A percentile compares a stretch with the other conserved stretches of the same genome.
phyloP scores from a whole-genome alignment of 2,329 filamentous ascomycete species.

The Plenodomus biglobosus region DNA sequence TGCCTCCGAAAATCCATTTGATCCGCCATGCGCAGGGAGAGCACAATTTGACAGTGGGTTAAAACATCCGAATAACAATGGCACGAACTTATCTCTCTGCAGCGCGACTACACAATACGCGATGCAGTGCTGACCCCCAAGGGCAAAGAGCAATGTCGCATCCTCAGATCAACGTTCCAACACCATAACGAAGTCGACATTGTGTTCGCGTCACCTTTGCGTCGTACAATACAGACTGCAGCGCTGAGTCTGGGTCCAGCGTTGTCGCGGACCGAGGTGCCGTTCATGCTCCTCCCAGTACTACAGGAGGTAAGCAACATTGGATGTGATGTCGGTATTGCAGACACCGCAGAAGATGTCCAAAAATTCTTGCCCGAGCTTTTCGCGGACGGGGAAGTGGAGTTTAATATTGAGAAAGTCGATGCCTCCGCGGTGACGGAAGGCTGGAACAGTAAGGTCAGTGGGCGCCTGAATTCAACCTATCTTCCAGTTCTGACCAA shows the following conservation, averaged over 20 bases:
- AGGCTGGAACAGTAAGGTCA: conserved; percentile 71
- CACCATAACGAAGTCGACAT: conserved; percentile 61
- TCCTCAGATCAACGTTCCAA: conserved; percentile 65
- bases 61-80: background rate
- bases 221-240: conserved; percentile 78
- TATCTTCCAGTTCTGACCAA: conserved; percentile 3
- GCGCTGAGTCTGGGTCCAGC: conserved; percentile 66
- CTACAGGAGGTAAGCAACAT: conserved; percentile 76
- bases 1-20: conserved; percentile 46
- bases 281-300: conserved; percentile 67
- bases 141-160: conserved; percentile 73
- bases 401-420: conserved; percentile 51
- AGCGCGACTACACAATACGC: conserved; percentile 69
- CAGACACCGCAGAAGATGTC: conserved; percentile 51
- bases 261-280: conserved; percentile 35
- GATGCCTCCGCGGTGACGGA: conserved; percentile 64
- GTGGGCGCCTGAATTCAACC: conserved; percentile 1
- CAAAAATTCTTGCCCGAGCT: conserved; percentile 23
- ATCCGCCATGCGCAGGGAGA: conserved; percentile 74
- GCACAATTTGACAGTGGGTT: conserved; percentile 63
- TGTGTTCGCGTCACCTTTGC: conserved; percentile 76
- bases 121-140: conserved; percentile 77
- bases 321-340: conserved; percentile 72
- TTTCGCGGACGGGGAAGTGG: conserved; percentile 60
- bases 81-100: conserved; percentile 24